Percentiles rank a stretch among this genome's conserved stretches.
Conservation (phyloP, 306 rosid genomes). For the Sophora flavescens region DNA sequence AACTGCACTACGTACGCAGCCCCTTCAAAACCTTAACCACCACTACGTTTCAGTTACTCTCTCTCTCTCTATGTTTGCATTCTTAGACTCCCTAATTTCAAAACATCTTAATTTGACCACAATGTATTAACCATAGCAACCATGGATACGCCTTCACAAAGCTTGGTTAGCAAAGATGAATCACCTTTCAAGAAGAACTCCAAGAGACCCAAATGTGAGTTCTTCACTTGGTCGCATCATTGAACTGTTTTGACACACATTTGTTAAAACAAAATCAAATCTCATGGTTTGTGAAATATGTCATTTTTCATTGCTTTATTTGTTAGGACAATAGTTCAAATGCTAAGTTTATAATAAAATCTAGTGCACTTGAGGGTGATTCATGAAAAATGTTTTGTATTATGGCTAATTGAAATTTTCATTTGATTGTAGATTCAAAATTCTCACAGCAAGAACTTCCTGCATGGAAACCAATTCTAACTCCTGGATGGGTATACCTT, state of each 20-base stretch:
- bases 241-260: background rate
- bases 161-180: constrained; percentile 8
- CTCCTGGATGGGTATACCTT: constrained; percentile 58
- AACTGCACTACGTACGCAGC: constrained; percentile 10
- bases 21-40: constrained; percentile 30
- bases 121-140: background rate
- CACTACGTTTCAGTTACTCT: constrained; percentile 6
- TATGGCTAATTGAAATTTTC: background rate
- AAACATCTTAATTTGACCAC: background rate
- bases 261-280: background rate
- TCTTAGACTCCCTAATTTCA: background rate
- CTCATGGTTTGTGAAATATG: background rate
- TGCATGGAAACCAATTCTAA: constrained; percentile 58
- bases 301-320: background rate
- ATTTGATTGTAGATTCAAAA: constrained; percentile 45
- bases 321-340: constrained; percentile 4
- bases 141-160: constrained; percentile 3
- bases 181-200: constrained; percentile 29
- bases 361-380: background rate
- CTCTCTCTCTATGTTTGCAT: background rate
- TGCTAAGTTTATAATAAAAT: background rate
- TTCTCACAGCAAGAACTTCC: constrained; percentile 65
- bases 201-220: constrained; percentile 47
- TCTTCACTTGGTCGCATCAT: constrained; percentile 1
- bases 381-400: background rate